Evolutionary conservation across 2,329 filamentous ascomycete species (phyloP), one percentile per base, ranked within the genome.

Genomic region (Colletotrichum graminicola): DNA sequence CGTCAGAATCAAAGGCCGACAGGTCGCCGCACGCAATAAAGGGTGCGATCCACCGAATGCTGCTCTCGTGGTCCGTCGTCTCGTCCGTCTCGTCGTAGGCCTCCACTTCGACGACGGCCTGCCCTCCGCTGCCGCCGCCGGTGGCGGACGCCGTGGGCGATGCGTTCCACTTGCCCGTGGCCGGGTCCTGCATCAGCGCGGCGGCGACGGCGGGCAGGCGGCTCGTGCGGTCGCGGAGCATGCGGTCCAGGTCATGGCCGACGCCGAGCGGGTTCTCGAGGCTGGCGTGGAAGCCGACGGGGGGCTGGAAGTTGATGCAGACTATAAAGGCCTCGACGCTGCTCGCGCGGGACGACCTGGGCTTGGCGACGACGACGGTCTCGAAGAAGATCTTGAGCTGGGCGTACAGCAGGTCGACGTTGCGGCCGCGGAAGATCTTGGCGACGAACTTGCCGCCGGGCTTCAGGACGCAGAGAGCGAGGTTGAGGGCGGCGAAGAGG

Each of bases 11-110:
- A 83, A 95, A 99, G 14, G 94, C 91, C 32, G 94, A 97, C 64
- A 99, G 86, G 82, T 99, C 96, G 56, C 96, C 96, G 80, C 96
- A 99, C n/a, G 96, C 95, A 77, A 99, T 89, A 79, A 99, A 99
- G 0, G 95, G 94, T 4, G 95, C 94, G 76, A 98, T 95, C 94
- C 95, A 98, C 62, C 92, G 85, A 39, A 85, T 67, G 61, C 59
- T 51, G 34, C 70, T 70, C 32, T 72, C 81, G 71, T 90, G 86
- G 62, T 82, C 75, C 70, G 78, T 62, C 39, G 69, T 67, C 78
- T 74, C 74, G 60, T 76, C 75, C 43, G 73, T 74, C 29, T 74
- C 77, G 54, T 77, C 80, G 73, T 74, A 55, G 16, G 75, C 71
- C 32, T 80, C 80, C 59, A 77, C 69, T 43, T 77, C 75, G 4